Evolutionary conservation across 345 rosid species (phyloP).

Genomic region (Sisymbrium irio): DNA sequence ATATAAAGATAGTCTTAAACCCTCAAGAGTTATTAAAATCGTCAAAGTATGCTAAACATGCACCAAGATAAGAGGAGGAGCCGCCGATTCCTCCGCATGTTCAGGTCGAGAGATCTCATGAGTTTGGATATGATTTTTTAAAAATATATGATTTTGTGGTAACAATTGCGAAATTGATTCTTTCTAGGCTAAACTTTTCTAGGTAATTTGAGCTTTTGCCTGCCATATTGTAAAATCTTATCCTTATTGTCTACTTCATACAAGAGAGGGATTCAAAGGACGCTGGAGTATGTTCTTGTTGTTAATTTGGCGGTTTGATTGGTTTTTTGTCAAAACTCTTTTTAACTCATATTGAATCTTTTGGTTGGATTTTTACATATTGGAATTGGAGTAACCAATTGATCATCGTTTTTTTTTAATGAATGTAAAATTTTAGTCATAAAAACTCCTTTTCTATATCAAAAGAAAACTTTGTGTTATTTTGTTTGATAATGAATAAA

Average conservation of each 20-base stretch:
- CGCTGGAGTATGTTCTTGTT: neutral
- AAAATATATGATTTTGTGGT: neutral
- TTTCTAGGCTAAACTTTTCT: neutral
- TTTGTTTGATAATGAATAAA: no score
- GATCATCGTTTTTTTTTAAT: neutral
- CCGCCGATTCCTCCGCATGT: conserved; percentile 78
- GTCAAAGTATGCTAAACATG: neutral
- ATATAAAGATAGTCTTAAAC: neutral
- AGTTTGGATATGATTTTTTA: no score
- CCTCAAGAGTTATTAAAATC: neutral
- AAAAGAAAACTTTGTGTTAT: no score
- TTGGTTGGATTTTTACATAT: neutral
- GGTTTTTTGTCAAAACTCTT: no score
- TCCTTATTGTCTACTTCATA: neutral
- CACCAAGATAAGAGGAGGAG: conserved; percentile 38
- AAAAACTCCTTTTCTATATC: no score
- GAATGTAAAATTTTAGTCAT: no score
- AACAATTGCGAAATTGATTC: neutral
- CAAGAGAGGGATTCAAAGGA: neutral
- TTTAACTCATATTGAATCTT: neutral
- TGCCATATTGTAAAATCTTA: neutral
- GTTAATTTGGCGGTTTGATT: no score
- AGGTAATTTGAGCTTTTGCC: neutral
- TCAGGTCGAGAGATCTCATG: no score
- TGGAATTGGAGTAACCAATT: neutral